Base-by-base conservation (phyloP, 2,329 filamentous ascomycete genomes). In the Thielaviopsis musarum region DNA sequence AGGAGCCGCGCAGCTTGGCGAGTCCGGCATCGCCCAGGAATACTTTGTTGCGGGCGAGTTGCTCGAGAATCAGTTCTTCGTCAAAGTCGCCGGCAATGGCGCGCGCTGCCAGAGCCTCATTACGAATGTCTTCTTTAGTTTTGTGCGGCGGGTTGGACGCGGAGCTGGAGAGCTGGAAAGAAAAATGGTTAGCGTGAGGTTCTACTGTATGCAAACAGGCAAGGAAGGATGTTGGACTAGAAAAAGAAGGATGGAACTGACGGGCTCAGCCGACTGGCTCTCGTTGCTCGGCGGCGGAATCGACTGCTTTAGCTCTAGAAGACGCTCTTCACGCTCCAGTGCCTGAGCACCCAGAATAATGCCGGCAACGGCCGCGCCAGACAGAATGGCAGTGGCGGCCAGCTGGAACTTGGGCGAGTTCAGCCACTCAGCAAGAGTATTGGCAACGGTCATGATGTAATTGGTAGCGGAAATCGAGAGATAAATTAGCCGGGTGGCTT, bases 11-110 rank as follows among this genome's bases (percentile, higher is more conserved):
- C 30, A 98, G 79, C 67, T 87, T 89, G 17, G 77, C 75, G 12
- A 98, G 79, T 0, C 93, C 93, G 7, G 84, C 83, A 30, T 91
- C 83, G 15, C 81, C 88, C 12, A 98, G 81, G 68, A 98, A 98
- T 30, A 93, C 90, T 58, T 88, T 82, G 69, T 96, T 97, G 56
- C 93, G 84, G 1, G 91, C 91, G 13, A 98, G 80, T 70, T 98
- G 93, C 73, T 98, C 93, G 54, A 95, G 79, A 60, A 97, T 91
- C 52, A 98, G 79, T 66, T 93, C 91, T 66, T 84, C 80, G 66
- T 84, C 81, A 65, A 82, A 85, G 67, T 84, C 80, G 57, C 82
- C 82, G 12, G 74, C 75, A 63, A 82, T 80, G 0, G 82, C 82
- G 19, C 81, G 76, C 38, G 74, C 73, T 1, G 82, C 82, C 15